These are phyloP conservation scores for Mycena capillaripes DNA, from an alignment of 768 basidiomycete species.

Conservation along the genomic window DNA sequence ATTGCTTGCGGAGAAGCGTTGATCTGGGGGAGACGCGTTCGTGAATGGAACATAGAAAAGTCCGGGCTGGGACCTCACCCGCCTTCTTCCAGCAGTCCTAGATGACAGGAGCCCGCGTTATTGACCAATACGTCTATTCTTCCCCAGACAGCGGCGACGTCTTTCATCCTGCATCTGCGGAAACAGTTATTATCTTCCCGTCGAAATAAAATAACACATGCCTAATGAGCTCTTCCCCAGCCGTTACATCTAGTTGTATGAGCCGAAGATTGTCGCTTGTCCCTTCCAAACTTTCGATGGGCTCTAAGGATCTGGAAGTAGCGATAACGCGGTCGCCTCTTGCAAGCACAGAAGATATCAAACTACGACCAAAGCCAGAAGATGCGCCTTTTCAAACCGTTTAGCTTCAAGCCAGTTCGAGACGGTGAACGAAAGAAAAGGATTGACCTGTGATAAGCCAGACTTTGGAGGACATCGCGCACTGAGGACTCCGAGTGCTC, in stretches of 20 bases:
- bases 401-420: not conserved
- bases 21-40: conserved; percentile 38
- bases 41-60: not conserved
- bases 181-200: not conserved
- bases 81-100: conserved; percentile 68
- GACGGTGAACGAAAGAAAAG: not conserved
- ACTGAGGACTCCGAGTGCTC: no score
- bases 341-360: conserved; percentile 60
- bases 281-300: conserved; percentile 52
- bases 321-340: conserved; percentile 77
- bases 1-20: conserved; percentile 55
- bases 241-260: conserved; percentile 66
- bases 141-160: conserved; percentile 63
- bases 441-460: conserved; percentile 51
- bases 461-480: conserved; percentile 35
- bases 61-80: conserved; percentile 53
- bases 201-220: not conserved
- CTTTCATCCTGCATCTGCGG: conserved; percentile 52
- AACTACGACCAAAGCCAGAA: conserved; percentile 70
- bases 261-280: conserved; percentile 56
- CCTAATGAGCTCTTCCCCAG: conserved; percentile 54
- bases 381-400: conserved; percentile 59
- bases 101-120: conserved; percentile 66
- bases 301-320: conserved; percentile 61
- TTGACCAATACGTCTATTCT: conserved; percentile 74